phyloP scores from a whole-genome alignment of 2,329 filamentous ascomycete species.

The Colletotrichum australisinense region DNA sequence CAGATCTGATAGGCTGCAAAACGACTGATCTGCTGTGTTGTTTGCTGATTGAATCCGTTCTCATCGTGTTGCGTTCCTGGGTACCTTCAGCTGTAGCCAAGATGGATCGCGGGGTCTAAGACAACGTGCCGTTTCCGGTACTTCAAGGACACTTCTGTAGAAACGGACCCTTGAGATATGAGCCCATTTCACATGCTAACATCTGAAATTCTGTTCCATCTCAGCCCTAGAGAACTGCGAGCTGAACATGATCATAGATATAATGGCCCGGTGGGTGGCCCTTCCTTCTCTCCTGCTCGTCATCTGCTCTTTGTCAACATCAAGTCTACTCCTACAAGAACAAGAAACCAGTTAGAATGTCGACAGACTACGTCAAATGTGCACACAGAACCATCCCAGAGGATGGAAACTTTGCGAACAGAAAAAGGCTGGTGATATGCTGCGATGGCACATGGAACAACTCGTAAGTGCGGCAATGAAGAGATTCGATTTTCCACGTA shows the following conservation, averaged over 20 bases:
- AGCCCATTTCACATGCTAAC: not conserved
- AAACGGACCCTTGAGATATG: not conserved
- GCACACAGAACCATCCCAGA: not conserved
- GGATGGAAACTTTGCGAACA: constrained; percentile 10
- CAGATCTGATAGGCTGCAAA: not conserved
- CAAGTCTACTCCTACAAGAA: not conserved
- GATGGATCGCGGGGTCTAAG: not conserved
- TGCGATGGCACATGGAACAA: constrained; percentile 52
- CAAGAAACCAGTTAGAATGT: not conserved
- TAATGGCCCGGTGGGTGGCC: not conserved
- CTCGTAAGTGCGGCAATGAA: constrained; percentile 16
- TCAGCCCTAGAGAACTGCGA: not conserved
- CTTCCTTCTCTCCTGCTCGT: not conserved
- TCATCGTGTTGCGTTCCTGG: not conserved
- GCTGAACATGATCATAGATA: not conserved
- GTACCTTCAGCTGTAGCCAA: not conserved
- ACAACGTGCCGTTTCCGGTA: not conserved
- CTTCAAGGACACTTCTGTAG: not conserved
- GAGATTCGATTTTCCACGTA: not conserved
- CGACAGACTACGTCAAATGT: not conserved
- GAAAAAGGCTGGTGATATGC: constrained; percentile 45
- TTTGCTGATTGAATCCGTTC: not conserved
- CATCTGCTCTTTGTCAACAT: not conserved
- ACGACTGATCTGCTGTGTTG: not conserved
- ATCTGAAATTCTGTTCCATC: not conserved